These are phyloP conservation scores for Skeletonema tropicum DNA, from an alignment of 108 stramenopile species.

Conservation along the genomic window DNA sequence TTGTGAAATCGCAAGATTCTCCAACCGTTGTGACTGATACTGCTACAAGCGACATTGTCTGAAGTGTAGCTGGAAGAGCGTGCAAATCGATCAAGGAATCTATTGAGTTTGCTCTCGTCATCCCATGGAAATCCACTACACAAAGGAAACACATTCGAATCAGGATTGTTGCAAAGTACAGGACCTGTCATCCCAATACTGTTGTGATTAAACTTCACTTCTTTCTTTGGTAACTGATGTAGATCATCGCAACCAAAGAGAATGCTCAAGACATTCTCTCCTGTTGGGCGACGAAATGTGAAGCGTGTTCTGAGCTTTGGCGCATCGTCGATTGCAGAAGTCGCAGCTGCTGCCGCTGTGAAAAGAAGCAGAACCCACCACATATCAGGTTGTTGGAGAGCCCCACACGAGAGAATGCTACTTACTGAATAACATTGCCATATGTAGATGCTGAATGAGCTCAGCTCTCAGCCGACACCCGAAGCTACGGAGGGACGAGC, in stretches of 20 bases:
- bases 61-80: neutral
- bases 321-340: neutral
- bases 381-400: neutral
- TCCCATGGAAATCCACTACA: neutral
- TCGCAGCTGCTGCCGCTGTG: neutral
- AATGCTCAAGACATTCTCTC: slow-evolving; percentile 21
- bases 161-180: neutral
- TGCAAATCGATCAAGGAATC: neutral
- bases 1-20: slow-evolving; percentile 36
- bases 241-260: slow-evolving; percentile 5
- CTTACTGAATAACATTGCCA: no score
- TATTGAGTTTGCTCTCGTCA: neutral
- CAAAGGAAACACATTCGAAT: neutral
- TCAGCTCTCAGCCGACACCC: no score
- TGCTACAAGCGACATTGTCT: neutral
- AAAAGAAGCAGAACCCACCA: neutral
- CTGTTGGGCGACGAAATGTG: slow-evolving; percentile 13
- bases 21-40: slow-evolving; percentile 29
- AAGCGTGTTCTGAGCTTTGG: slow-evolving; percentile 14
- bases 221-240: neutral
- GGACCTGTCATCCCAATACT: neutral
- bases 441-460: no score
- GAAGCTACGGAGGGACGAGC: no score
- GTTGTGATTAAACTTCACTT: neutral
- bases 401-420: no score